phyloP scores from a whole-genome alignment of 352 stramenopile species.

The Pythium pyrilobum region DNA sequence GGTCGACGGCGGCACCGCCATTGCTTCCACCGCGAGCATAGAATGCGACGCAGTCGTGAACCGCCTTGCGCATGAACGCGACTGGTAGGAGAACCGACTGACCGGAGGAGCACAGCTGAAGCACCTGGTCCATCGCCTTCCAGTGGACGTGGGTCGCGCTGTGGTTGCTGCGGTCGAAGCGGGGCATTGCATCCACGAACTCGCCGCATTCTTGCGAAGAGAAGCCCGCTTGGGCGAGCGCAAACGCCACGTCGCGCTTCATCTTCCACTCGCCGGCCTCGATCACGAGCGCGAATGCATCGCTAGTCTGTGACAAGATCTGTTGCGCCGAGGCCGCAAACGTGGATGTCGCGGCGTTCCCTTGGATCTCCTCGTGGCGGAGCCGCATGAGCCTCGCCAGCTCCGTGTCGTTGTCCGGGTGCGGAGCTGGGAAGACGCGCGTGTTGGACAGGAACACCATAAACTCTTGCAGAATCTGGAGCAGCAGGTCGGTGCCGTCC shows the following conservation, averaged over 20 bases:
- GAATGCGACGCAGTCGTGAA: conserved; percentile 18
- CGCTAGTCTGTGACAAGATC: conserved; percentile 1
- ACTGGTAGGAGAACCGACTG: conserved; percentile 12
- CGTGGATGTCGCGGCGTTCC: neutral
- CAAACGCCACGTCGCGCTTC: conserved; percentile 21
- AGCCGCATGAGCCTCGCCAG: conserved; percentile 15
- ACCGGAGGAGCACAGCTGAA: conserved; percentile 13
- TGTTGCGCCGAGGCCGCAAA: conserved; percentile 9
- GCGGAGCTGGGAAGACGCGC: conserved; percentile 13
- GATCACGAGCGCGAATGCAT: conserved; percentile 6
- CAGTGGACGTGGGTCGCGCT: conserved; percentile 1
- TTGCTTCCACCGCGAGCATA: neutral
- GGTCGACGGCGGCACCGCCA: neutral
- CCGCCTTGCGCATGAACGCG: conserved; percentile 16
- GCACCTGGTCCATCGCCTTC: conserved; percentile 19
- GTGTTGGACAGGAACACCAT: conserved; percentile 14
- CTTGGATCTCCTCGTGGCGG: conserved; percentile 17
- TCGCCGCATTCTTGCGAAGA: conserved; percentile 20
- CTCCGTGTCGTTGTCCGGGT: conserved; percentile 17
- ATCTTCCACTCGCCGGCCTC: conserved; percentile 26
- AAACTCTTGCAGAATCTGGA: conserved; percentile 16
- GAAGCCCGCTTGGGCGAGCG: conserved; percentile 15
- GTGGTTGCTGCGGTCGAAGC: neutral
- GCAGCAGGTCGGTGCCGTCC: neutral
- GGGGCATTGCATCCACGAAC: conserved; percentile 12